These are phyloP conservation scores for Diutina pseudorugosa DNA, from an alignment of 1,139 yeast species.

Conservation along the genomic window DNA sequence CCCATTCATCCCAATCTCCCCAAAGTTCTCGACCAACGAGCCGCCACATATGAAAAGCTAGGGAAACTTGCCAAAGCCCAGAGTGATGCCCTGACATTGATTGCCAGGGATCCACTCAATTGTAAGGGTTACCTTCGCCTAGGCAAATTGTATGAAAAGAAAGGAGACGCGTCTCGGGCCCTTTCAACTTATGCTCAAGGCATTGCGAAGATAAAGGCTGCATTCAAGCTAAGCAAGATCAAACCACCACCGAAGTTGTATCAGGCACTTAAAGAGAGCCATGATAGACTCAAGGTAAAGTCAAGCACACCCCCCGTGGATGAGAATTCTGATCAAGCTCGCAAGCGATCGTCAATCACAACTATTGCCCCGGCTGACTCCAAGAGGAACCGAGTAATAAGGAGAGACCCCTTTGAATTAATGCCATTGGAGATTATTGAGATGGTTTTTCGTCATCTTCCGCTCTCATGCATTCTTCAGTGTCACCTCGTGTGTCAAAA, in stretches of 20 bases:
- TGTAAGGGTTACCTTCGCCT: constrained; percentile 2
- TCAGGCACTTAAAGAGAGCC: background rate
- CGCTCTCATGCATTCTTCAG: background rate
- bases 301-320: background rate
- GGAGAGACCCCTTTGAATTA: background rate
- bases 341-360: background rate
- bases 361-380: background rate
- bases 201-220: background rate
- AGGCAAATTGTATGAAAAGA: background rate
- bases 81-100: background rate
- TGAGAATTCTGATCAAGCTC: background rate
- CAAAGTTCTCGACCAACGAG: background rate
- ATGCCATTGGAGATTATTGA: background rate
- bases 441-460: background rate
- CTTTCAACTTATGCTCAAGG: background rate
- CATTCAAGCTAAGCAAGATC: background rate
- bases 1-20: background rate
- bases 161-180: background rate
- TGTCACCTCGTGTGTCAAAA: background rate
- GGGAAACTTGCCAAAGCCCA: background rate
- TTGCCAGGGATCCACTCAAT: background rate
- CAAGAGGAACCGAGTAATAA: background rate
- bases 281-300: background rate
- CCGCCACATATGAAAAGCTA: background rate
- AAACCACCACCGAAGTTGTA: background rate